These are phyloP conservation scores for Hypoxylon subgilvum DNA, from an alignment of 495 filamentous ascomycete genomes.

Conservation along the genomic window DNA sequence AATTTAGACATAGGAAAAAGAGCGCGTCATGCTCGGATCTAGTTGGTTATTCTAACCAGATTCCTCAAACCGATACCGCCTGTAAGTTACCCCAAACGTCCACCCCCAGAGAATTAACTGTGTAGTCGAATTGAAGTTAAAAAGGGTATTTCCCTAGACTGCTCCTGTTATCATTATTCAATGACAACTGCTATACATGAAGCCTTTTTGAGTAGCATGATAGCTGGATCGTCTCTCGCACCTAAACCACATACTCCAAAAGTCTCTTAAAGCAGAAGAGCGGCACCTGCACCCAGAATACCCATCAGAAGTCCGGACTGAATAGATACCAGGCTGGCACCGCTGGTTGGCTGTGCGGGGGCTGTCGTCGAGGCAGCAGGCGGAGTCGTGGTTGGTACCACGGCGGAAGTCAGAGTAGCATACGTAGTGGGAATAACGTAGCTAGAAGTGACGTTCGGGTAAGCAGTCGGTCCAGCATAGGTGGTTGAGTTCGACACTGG, in stretches of 20 bases:
- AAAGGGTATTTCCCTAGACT: background rate
- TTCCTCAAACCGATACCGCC: conserved; percentile 23
- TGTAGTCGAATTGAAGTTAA: conserved; percentile 31
- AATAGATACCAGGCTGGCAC: conserved; percentile 43
- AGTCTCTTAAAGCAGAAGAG: conserved; percentile 48
- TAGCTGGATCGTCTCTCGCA: background rate
- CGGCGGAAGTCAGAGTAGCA: conserved; percentile 33
- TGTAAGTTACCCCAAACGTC: conserved; percentile 30
- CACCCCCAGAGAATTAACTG: conserved; percentile 31
- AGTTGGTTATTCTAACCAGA: conserved; percentile 25
- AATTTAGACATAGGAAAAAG: conserved; percentile 32
- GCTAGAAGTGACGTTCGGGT: conserved; percentile 35
- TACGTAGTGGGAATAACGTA: conserved; percentile 36
- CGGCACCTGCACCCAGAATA: conserved; percentile 50
- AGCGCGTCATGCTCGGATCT: conserved; percentile 23
- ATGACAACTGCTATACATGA: background rate
- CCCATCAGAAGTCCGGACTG: conserved; percentile 51
- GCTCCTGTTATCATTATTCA: background rate
- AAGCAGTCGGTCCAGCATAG: conserved; percentile 46
- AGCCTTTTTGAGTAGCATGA: background rate
- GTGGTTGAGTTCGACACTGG: conserved; percentile 47
- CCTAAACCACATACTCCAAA: background rate
- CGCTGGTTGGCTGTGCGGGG: conserved; percentile 38
- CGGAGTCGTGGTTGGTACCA: conserved; percentile 19
- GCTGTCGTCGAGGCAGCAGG: conserved; percentile 21